Percentiles rank a stretch among this genome's conserved stretches.
These are phyloP conservation scores for Pseudogymnoascus sp. DNA, from an alignment of 2,329 filamentous ascomycete genomes.

Conservation along the genomic window DNA sequence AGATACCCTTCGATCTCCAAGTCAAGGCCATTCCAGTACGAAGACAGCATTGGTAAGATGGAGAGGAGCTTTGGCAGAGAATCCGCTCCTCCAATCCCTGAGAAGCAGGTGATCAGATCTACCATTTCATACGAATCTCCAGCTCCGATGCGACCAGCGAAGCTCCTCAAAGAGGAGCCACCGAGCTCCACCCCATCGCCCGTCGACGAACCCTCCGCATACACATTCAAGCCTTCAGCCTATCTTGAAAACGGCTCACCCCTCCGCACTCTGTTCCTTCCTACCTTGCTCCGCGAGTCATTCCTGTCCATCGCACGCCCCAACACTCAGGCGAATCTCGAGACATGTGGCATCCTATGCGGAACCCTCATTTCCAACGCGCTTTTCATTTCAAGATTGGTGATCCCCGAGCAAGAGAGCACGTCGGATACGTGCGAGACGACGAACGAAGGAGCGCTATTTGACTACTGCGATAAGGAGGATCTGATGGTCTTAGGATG, in stretches of 20 bases:
- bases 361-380: constrained; percentile 88
- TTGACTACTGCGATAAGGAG: constrained; percentile 80
- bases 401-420: constrained; percentile 84
- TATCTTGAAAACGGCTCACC: constrained; percentile 85
- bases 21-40: constrained; percentile 40
- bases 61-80: background rate
- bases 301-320: constrained; percentile 67
- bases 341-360: constrained; percentile 92
- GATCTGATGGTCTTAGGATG: constrained; percentile 84
- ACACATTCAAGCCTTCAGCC: constrained; percentile 75
- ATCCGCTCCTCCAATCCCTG: constrained; percentile 27
- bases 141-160: constrained; percentile 21
- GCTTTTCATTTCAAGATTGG: constrained; percentile 77
- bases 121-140: background rate
- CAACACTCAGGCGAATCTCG: constrained; percentile 76
- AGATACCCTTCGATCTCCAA: constrained; percentile 50
- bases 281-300: constrained; percentile 59
- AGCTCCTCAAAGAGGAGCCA: constrained; percentile 17
- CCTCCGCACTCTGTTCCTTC: constrained; percentile 81
- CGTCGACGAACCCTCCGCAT: constrained; percentile 31
- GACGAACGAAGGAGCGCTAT: constrained; percentile 72
- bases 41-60: constrained; percentile 11
- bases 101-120: background rate
- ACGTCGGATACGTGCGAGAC: constrained; percentile 95
- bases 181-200: constrained; percentile 12